Evolutionary conservation across 768 basidiomycete genomes (phyloP), one percentile per base, ranked within the genome.

Genomic region (Suillus occidentalis): DNA sequence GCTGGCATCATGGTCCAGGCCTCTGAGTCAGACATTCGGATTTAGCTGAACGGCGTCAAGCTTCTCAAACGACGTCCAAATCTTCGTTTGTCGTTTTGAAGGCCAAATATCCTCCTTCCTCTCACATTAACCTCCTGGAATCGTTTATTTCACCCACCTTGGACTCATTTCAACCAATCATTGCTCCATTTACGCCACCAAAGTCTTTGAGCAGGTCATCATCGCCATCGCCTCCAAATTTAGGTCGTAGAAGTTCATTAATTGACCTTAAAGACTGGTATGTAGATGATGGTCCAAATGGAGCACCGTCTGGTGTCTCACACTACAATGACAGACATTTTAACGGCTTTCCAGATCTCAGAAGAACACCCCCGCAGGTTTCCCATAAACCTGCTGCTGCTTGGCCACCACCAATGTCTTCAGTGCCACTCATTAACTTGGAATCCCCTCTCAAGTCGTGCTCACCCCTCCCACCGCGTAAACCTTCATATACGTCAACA

Each of bases 201-300:
- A 50, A 66, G 40, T 63, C 66, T 22, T 65, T 70, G 62, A 69
- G 47, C 53, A 66, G 67, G 56, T 76, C 76, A 47, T 66, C 67
- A 37, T 85, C 86, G 2, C 80, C 84, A 5, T 85, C 86, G 0
- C 82, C 84, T 0, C 80, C 82, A 14, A 70, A 68, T 47, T 65
- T 78, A 37, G 66, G 68, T 55, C 78, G 82, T 40, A 87, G 84
- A 71, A 79, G 85, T 0, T 90, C 90, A 42, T 78, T 90, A 61
- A 84, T 90, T 68, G 89, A 91, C 76, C 80, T 91, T 64, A 84
- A 83, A 63, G 90, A 91, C 73, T 91, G 89, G 89, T 83, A 89
- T 61, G 78, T 89, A 62, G 89, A 88, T 57, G 87, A 88, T 67
- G 86, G 84, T 12, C 81, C 83, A 28, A 73, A 77, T 5, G 68